Conservation (phyloP, 495 filamentous ascomycete species). For the Baudoinia panamericana region DNA sequence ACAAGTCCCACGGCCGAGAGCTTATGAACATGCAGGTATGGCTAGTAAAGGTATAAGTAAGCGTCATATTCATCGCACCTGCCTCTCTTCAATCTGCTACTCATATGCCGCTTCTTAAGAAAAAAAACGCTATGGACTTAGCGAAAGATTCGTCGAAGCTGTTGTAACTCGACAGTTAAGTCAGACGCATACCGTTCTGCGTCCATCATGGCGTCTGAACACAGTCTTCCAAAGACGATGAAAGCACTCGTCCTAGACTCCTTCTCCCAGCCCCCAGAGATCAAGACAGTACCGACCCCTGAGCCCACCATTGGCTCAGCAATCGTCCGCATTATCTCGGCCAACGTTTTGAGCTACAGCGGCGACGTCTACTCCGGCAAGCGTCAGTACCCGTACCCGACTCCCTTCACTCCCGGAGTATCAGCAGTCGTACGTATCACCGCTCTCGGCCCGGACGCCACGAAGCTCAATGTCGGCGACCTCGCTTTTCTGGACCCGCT, state of each 20-base stretch:
- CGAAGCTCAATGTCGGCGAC: constrained; percentile 31
- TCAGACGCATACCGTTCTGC: no score
- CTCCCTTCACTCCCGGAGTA: constrained; percentile 20
- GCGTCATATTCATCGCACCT: no score
- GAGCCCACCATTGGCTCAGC: constrained; percentile 24
- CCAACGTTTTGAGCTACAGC: constrained; percentile 24
- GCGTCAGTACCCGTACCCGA: constrained; percentile 23
- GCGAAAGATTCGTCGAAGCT: no score
- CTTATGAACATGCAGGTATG: no score
- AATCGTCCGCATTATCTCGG: constrained; percentile 25
- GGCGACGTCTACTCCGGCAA: constrained; percentile 27
- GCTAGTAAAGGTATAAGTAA: no score
- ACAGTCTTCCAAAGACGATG: constrained; percentile 10
- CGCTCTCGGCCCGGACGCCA: constrained; percentile 35
- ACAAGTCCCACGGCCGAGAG: no score
- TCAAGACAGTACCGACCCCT: constrained; percentile 28
- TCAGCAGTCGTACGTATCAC: constrained; percentile 36
- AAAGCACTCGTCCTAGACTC: constrained; percentile 14
- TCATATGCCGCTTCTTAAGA: no score
- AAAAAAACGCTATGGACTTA: no score
- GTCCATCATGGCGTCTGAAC: no score
- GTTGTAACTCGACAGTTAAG: no score
- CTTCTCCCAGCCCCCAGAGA: constrained; percentile 10
- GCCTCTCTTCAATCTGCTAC: no score
- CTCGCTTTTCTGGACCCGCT: constrained; percentile 36